Percentiles rank a stretch among this genome's conserved stretches.
Conservation (phyloP, 495 filamentous ascomycete species). For the Penicillium coffeae region DNA sequence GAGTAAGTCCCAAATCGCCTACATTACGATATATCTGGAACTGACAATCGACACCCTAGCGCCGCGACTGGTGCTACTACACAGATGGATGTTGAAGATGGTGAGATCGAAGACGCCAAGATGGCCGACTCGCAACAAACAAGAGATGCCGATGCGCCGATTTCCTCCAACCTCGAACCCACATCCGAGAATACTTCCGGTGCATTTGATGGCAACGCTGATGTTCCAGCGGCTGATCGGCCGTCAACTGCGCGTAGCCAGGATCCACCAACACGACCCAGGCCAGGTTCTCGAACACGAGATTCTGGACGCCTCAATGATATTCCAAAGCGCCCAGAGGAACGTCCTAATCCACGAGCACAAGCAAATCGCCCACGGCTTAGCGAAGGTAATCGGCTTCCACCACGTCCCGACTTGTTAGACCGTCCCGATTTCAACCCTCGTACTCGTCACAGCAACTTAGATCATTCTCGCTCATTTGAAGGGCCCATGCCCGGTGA, state of each 20-base stretch:
- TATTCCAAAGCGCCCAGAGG: slow-evolving; percentile 37
- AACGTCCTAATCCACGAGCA: slow-evolving; percentile 28
- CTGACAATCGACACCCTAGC: slow-evolving; percentile 22
- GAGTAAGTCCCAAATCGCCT: slow-evolving; percentile 37
- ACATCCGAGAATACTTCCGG: slow-evolving; percentile 7
- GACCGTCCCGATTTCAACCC: slow-evolving; percentile 37
- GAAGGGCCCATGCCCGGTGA: slow-evolving; percentile 26
- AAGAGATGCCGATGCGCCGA: slow-evolving; percentile 10
- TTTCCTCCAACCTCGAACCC: slow-evolving; percentile 5
- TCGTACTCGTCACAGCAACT: slow-evolving; percentile 33
- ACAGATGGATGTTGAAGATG: slow-evolving; percentile 67
- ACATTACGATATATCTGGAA: slow-evolving; percentile 2
- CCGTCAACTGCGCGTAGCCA: slow-evolving; percentile 11
- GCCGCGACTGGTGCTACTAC: slow-evolving; percentile 26
- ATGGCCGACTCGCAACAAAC: slow-evolving; percentile 32
- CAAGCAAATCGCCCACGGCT: slow-evolving; percentile 32
- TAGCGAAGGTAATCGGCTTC: slow-evolving; percentile 28
- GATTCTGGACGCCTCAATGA: slow-evolving; percentile 29
- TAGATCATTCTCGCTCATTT: slow-evolving; percentile 34
- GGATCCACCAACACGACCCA: slow-evolving; percentile 23
- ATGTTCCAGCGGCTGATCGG: slow-evolving; percentile 13
- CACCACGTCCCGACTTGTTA: slow-evolving; percentile 36
- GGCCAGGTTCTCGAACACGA: slow-evolving; percentile 22
- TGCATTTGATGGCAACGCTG: slow-evolving; percentile 13
- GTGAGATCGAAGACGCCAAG: slow-evolving; percentile 70